Percentiles rank a stretch among this genome's conserved stretches.
phyloP scores from a whole-genome alignment of 2,329 filamentous ascomycete species.

The Aspergillus sp. region DNA sequence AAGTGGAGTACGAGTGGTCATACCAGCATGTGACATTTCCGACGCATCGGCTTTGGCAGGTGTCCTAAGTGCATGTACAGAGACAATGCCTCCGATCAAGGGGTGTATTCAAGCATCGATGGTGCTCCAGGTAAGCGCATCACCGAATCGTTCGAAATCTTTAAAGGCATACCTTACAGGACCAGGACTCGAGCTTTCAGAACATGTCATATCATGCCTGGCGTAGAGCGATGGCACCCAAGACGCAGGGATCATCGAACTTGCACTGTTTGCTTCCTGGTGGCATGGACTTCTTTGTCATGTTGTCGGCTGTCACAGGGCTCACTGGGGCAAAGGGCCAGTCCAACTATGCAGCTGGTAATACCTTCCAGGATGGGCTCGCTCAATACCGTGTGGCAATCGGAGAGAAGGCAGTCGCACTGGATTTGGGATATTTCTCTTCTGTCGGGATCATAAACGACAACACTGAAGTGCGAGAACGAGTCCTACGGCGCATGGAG shows the following conservation, averaged over 20 bases:
- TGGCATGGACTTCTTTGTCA: slow-evolving; percentile 32
- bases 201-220: slow-evolving; percentile 31
- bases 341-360: slow-evolving; percentile 32
- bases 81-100: slow-evolving; percentile 12
- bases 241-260: slow-evolving; percentile 26
- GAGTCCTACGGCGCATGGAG: background rate
- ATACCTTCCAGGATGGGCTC: slow-evolving; percentile 26
- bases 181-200: slow-evolving; percentile 20
- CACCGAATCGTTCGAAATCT: slow-evolving; percentile 21
- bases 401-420: slow-evolving; percentile 6
- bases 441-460: slow-evolving; percentile 17
- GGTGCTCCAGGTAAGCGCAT: slow-evolving; percentile 11
- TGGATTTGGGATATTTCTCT: slow-evolving; percentile 16
- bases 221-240: slow-evolving; percentile 24
- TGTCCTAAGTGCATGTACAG: slow-evolving; percentile 1
- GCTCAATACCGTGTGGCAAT: slow-evolving; percentile 14
- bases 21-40: slow-evolving; percentile 1
- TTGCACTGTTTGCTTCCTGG: slow-evolving; percentile 17
- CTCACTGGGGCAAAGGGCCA: slow-evolving; percentile 36
- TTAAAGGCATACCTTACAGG: background rate
- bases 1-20: slow-evolving; percentile 2
- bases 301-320: slow-evolving; percentile 29
- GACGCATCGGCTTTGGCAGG: background rate
- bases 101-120: slow-evolving; percentile 18
- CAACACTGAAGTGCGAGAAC: slow-evolving; percentile 3